Evolutionary conservation across 2,329 filamentous ascomycete genomes (phyloP).

Genomic region (Pseudogymnoascus sp.): DNA sequence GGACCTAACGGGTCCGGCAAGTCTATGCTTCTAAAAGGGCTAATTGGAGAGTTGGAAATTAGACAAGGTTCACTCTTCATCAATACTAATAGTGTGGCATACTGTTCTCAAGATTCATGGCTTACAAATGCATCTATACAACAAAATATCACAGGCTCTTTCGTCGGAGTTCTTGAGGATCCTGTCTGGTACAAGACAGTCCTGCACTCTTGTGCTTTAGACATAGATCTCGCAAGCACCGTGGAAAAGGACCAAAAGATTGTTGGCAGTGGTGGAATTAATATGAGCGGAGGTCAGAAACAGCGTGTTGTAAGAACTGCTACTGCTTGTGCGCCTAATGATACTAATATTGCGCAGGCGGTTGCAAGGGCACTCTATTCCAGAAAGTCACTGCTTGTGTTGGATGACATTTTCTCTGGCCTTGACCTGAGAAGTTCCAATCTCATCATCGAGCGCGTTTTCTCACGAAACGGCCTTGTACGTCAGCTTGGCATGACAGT

Average conservation of each 20-base stretch:
- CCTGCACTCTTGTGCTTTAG: slow-evolving; percentile 15
- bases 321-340: neutral
- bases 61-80: slow-evolving; percentile 12
- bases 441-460: slow-evolving; percentile 15
- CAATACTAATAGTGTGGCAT: slow-evolving; percentile 11
- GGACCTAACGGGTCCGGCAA: slow-evolving; percentile 24
- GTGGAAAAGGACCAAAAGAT: slow-evolving; percentile 19
- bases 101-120: slow-evolving; percentile 18
- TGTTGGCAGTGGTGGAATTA: slow-evolving; percentile 25
- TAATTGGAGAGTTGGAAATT: slow-evolving; percentile 15
- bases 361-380: slow-evolving; percentile 23
- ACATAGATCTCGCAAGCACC: slow-evolving; percentile 15
- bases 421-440: slow-evolving; percentile 20
- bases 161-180: slow-evolving; percentile 14
- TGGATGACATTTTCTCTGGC: slow-evolving; percentile 23
- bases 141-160: slow-evolving; percentile 13
- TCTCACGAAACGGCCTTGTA: slow-evolving; percentile 16
- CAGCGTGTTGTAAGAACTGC: slow-evolving; percentile 6
- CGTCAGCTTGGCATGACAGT: slow-evolving; percentile 27
- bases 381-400: slow-evolving; percentile 16
- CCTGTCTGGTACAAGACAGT: slow-evolving; percentile 13
- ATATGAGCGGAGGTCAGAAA: slow-evolving; percentile 20
- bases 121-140: slow-evolving; percentile 14
- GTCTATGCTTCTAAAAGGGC: slow-evolving; percentile 15
- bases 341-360: slow-evolving; percentile 15